Base-by-base conservation (phyloP, 352 stramenopile species). In the Elongisporangium prolatum region DNA sequence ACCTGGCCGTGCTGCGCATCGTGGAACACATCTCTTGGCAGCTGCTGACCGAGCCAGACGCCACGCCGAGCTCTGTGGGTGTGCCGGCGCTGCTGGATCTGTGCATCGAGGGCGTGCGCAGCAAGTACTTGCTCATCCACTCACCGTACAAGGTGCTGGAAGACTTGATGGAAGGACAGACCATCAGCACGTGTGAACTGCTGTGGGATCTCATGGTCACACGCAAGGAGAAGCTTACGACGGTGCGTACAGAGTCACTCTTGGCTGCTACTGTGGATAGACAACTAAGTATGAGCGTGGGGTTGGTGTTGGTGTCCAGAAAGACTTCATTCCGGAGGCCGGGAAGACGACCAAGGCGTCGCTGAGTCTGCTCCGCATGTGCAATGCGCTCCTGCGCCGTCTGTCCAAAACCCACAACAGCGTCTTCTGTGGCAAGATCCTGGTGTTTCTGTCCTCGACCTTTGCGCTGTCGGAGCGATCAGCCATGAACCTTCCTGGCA, bases 341-440 rank as follows among this genome's bases (percentile, higher is more conserved):
- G 80, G 80, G 8, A 75, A 75, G 18, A 86, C 72, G 6, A 93
- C 80, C 38, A 95, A 93, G 65, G 80, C 86, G 16, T 93, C 86
- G 34, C 63, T 95, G 56, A 90, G 82, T 56, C 55, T 95, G 48
- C 65, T 95, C 47, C 69, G 79, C 8, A 86, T 95, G 69, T 95
- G 84, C 70, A 95, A 95, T 57, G 77, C 86, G 52, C 68, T 95
- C 52, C 71, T 95, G 62, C 84, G 86, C 4, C 82, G 86, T 21
- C 62, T 93, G 51, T 95, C 86, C 24, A 93, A 93, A 72, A 95
- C 86, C 21, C 84, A 95, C 64, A 92, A 95, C 67, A 95, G 80
- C 54, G 84, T 95, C n/a, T 95, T 95, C 48, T 95, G 86, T 50
- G 86, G 86, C 48, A 88, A 87, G 61, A 95, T 95, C 61, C 63